These are phyloP conservation scores for Pleurotus citrinopileatus DNA, from an alignment of 768 basidiomycete genomes.

Conservation along the genomic window DNA sequence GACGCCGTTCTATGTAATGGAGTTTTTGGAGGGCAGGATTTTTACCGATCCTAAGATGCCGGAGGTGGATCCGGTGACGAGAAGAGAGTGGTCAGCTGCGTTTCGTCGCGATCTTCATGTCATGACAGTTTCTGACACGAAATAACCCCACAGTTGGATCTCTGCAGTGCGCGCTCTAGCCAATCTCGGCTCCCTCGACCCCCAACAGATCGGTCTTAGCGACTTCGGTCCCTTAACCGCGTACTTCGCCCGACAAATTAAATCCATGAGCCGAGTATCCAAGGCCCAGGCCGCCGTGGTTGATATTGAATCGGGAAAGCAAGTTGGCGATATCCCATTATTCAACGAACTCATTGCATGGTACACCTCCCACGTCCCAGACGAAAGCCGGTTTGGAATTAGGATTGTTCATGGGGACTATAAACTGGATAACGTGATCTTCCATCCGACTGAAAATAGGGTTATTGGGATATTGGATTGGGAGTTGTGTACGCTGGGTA, in stretches of 20 bases:
- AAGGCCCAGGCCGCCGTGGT: constrained; percentile 67
- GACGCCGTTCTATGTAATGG: constrained; percentile 95
- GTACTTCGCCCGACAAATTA: constrained; percentile 95
- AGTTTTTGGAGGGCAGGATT: constrained; percentile 90
- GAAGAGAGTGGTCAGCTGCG: constrained; percentile 64
- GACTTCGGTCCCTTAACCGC: constrained; percentile 70
- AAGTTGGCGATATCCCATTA: constrained; percentile 69
- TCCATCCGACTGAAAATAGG: constrained; percentile 86
- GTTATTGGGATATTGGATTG: constrained; percentile 97
- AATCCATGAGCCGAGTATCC: constrained; percentile 80
- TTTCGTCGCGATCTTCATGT: background rate
- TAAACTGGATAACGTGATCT: constrained; percentile 96
- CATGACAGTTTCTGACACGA: background rate
- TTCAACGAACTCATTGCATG: constrained; percentile 72
- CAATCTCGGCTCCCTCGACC: constrained; percentile 61
- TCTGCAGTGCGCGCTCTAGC: constrained; percentile 72
- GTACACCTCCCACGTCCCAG: constrained; percentile 74
- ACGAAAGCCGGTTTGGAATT: constrained; percentile 69
- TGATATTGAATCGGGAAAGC: constrained; percentile 60
- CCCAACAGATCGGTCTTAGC: constrained; percentile 61
- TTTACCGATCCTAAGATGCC: constrained; percentile 85
- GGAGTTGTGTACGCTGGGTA: constrained; percentile 95
- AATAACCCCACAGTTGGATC: constrained; percentile 58
- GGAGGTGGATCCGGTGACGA: constrained; percentile 56
- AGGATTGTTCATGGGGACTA: constrained; percentile 98